Base-by-base conservation (phyloP, 2,329 filamentous ascomycete species). In the Alternaria tenuissima region DNA sequence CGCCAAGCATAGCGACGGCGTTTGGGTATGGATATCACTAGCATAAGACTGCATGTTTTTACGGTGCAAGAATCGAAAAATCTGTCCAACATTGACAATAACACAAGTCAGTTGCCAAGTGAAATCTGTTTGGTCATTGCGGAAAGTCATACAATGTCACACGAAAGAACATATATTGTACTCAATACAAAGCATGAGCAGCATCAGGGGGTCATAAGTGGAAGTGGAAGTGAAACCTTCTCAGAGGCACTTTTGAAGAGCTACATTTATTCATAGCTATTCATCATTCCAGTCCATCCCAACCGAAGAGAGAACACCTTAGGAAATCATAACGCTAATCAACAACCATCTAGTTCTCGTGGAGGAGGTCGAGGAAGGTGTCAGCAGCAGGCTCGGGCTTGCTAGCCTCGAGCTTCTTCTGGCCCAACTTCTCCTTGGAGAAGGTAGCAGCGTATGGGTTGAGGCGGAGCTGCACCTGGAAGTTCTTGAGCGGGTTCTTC, bases 401-500 rank as follows among this genome's bases (percentile, higher is more conserved):
- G 72, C 82, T 85, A 59, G 80, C 78, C 67, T 88, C 83, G 68
- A 87, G 75, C 82, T 88, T 87, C 83, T 88, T 83, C 82, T 90
- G 86, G 71, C 92, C 92, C 61, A 95, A 82, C 84, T 93, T 91
- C 78, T 93, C 88, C 88, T 96, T 92, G 75, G 89, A 86, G 85
- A 96, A 99, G 67, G 92, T 89, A 76, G 90, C 87, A 74, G 95
- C 94, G 85, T 99, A 99, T 68, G 95, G 95, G 91, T 99, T 99
- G 83, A 99, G 91, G 78, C 95, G 91, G 81, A 99, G 91, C 84
- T 97, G 89, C 73, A 99, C 91, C 88, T 98, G 95, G 89, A 93
- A 96, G 91, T 99, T 99, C 85, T 87, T 88, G 75, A 99, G 93
- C 79, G 95, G 95, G 89, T 99, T 99, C 94, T 98, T 98, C 93